Base-by-base conservation (phyloP, 768 basidiomycete species). In the Tephrocybe sp. region DNA sequence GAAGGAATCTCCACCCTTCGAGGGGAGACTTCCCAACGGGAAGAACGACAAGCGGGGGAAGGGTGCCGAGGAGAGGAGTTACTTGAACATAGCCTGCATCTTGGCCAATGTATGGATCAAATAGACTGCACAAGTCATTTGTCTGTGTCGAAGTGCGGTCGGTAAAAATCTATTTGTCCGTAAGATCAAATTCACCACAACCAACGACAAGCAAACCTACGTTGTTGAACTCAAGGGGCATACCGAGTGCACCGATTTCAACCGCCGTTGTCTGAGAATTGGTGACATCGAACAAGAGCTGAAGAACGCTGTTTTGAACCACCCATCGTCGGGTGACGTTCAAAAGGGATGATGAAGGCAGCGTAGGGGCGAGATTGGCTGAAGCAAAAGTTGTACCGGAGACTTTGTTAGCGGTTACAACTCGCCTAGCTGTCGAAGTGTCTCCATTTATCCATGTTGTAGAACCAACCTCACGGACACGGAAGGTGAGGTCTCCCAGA, bases 1-100 rank as follows among this genome's bases (percentile, higher is more conserved):
- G 71, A 45, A 82, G 72, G 61, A 80, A 81, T 30, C 79, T 68
- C 79, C 79, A 82, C 20, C 79, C 80, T 62, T 82, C 80, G 16
- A 82, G 63, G n/a, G 80, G 79, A 7, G 73, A 74, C 39, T 68
- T 63, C 0, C 67, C 71, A 17, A 71, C 73, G 0, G 79, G 78
- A 5, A 72, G 57, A 3, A 81, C 77, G 14, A 80, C 68, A 10
- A 82, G 69, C 0, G 79, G 77, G 0, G 75, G 75, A 20, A 79
- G 68, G 1, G 78, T 80, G 1, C 79, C 79, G 5, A 82, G 71
- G 7, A 82, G 68, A 16, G 80, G 80, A 0, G 78, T 78, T 0
- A 72, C 70, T 62, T 75, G 73, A 5, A 78, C 78, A 56, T 73
- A 82, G 11, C 79, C 79, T 13, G 78, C 80, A 56, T 57, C 80